Evolutionary conservation across 2,329 filamentous ascomycete genomes (phyloP), one percentile per base, ranked within the genome.

Genomic region (Fusarium marasasianum): DNA sequence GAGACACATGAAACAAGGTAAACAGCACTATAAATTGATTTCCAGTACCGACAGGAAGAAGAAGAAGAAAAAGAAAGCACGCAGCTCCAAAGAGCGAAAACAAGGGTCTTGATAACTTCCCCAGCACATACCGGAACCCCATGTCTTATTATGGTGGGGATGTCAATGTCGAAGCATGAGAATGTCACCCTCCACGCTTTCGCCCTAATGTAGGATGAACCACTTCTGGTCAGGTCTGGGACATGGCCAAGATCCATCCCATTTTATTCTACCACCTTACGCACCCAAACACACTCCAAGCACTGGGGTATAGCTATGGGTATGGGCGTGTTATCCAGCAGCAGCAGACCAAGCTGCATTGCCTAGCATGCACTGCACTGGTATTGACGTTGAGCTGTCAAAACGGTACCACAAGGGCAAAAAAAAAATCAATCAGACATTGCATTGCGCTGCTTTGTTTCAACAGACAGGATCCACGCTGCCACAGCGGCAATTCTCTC

Each of bases 181-280:
- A 56, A 79, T 78, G 74, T 65, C 76, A 81, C 79, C 80, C 80
- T 79, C 79, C 72, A 69, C 78, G 74, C 74, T 76, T 71, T 56
- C 71, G 74, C 76, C 73, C 80, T 80, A 81, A 81, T 81, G 80
- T 80, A 79, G 72, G 77, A 76, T 65, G 73, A 79, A 78, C 76
- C 77, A 72, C 72, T 80, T 81, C 74, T 69, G 76, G 77, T 47
- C 78, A 79, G 73, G 75, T 76, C 73, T 69, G 73, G 51, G 73
- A 63, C 66, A 57, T 72, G 74, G 74, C 70, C 70, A 76, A 79
- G 72, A 79, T 79, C 76, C 69, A 72, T 78, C 72, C 78, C 74
- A 78, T 73, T 77, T 77, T 74, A 73, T 69, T 76, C 76, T 62
- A 48, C 58, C 55, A 68, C 50, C 40, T 48, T 56, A 60, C 51